Evolutionary conservation across 305 asterid genomes (phyloP).

Genomic region (Solanum hybrid): DNA sequence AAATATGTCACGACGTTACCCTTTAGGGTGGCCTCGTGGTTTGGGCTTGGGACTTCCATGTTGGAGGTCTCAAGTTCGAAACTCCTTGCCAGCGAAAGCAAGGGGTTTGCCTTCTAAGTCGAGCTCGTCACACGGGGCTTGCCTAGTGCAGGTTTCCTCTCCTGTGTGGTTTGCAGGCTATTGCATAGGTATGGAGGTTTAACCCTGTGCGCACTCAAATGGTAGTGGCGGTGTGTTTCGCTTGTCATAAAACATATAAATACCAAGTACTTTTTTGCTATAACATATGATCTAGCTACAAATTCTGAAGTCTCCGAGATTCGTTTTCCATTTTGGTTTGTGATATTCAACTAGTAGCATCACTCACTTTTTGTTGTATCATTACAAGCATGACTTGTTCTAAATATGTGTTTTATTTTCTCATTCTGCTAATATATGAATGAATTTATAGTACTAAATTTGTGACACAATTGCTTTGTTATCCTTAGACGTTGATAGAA

Average conservation of each 20-base stretch:
- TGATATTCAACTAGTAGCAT: not conserved
- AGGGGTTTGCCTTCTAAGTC: too few relatives aligned
- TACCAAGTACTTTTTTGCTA: not conserved
- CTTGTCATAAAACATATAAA: too few relatives aligned
- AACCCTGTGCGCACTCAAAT: too few relatives aligned
- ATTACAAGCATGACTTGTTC: not conserved
- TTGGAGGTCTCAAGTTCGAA: too few relatives aligned
- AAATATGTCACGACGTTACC: not conserved
- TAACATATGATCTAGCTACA: not conserved
- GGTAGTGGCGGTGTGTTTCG: too few relatives aligned
- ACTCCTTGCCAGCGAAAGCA: too few relatives aligned
- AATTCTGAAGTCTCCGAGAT: not conserved
- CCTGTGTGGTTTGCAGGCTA: too few relatives aligned
- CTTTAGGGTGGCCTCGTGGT: too few relatives aligned
- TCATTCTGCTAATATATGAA: not conserved
- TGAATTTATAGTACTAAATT: not conserved
- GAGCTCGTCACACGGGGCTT: too few relatives aligned
- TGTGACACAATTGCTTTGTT: not conserved
- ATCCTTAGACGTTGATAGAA: constrained; percentile 6
- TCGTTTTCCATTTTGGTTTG: not conserved
- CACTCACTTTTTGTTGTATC: not conserved
- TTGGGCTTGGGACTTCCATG: too few relatives aligned
- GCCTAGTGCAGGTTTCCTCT: too few relatives aligned
- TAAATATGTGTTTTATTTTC: not conserved
- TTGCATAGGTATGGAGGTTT: too few relatives aligned